These are phyloP conservation scores for Marasmius sp. DNA, from an alignment of 1,284 basidiomycete species.

Conservation along the genomic window DNA sequence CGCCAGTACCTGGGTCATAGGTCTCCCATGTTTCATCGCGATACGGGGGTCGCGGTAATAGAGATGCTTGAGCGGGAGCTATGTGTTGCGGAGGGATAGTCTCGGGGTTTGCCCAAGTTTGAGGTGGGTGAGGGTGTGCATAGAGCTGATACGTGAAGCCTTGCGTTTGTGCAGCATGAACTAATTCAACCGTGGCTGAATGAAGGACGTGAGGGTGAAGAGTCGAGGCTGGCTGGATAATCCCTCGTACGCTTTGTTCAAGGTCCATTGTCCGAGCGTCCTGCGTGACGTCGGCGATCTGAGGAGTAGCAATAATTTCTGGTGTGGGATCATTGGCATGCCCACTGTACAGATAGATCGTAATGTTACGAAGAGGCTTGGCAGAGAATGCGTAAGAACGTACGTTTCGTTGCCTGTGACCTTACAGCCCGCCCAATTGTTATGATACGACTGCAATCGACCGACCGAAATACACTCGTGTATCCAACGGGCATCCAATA, in stretches of 20 bases:
- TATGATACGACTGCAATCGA: constrained; percentile 68
- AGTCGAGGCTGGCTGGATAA: constrained; percentile 15
- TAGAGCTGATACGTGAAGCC: constrained; percentile 46
- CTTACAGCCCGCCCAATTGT: constrained; percentile 76
- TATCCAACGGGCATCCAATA: constrained; percentile 71
- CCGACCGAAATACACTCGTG: constrained; percentile 68
- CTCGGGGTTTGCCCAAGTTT: constrained; percentile 60
- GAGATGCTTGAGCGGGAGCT: constrained; percentile 38
- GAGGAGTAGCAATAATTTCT: constrained; percentile 9
- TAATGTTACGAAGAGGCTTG: not conserved
- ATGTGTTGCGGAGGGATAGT: constrained; percentile 66
- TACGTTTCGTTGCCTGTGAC: constrained; percentile 74
- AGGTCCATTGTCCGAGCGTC: not conserved
- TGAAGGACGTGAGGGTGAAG: constrained; percentile 32
- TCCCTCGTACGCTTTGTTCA: constrained; percentile 13
- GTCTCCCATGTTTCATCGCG: constrained; percentile 50
- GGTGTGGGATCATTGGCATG: not conserved
- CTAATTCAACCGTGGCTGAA: constrained; percentile 31
- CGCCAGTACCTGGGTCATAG: constrained; percentile 41
- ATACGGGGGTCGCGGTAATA: constrained; percentile 50
- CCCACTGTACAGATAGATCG: too few relatives aligned
- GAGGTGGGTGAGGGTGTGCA: constrained; percentile 37
- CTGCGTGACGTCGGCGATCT: not conserved
- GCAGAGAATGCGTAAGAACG: constrained; percentile 21
- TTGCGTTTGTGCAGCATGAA: constrained; percentile 21